A percentile compares a stretch with the other conserved stretches of the same genome.
Evolutionary conservation across 2,329 filamentous ascomycete genomes (phyloP).

Genomic region (Sarocladium oryzae): DNA sequence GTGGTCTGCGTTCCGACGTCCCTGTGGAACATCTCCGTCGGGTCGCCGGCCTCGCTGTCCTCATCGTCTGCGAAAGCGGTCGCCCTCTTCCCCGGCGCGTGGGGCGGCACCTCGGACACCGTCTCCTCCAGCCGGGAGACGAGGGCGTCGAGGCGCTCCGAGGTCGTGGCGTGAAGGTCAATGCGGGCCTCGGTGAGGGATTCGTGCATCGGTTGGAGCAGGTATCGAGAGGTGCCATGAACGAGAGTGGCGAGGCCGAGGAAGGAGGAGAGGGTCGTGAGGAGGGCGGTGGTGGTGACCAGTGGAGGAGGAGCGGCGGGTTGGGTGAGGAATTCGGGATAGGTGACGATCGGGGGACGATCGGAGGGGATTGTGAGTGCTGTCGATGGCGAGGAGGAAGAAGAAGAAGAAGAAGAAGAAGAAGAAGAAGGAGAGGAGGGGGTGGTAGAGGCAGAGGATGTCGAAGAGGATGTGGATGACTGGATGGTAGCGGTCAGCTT

Average conservation of each 20-base stretch:
- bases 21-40: conserved; percentile 73
- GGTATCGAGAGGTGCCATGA: conserved; percentile 65
- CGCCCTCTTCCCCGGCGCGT: conserved; percentile 15
- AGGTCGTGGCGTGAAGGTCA: conserved; percentile 45
- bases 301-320: conserved; percentile 50
- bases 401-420: neutral
- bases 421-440: conserved; percentile 17
- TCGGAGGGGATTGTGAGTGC: conserved; percentile 28
- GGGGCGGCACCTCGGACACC: conserved; percentile 55
- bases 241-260: conserved; percentile 53
- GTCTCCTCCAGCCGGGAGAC: conserved; percentile 45
- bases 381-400: neutral
- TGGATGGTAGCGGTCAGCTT: conserved; percentile 4
- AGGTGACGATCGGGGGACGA: conserved; percentile 59
- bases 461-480: conserved; percentile 9
- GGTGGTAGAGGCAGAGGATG: conserved; percentile 16
- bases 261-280: conserved; percentile 53
- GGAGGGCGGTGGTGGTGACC: conserved; percentile 52
- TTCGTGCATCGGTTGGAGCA: conserved; percentile 57
- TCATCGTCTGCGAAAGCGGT: conserved; percentile 11
- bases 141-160: conserved; percentile 37
- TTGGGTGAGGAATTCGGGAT: conserved; percentile 61
- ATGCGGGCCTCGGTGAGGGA: conserved; percentile 43
- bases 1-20: conserved; percentile 77
- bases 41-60: conserved; percentile 50